Percentiles rank a stretch among this genome's conserved stretches.
Evolutionary conservation across 345 rosid genomes (phyloP).

Genomic region (Camelina laxa): DNA sequence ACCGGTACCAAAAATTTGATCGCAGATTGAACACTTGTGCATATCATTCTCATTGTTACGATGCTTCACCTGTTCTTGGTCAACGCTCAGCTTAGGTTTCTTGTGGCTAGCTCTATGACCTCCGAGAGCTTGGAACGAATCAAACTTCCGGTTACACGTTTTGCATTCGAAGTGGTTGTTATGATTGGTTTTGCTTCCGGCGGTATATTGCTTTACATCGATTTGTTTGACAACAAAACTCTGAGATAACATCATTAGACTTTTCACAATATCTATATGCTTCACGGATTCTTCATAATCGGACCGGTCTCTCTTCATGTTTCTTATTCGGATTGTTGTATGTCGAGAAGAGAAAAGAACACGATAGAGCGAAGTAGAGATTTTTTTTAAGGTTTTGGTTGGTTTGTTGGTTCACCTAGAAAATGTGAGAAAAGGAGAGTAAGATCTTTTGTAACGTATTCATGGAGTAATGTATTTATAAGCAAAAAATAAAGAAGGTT

Average conservation of each 20-base stretch:
- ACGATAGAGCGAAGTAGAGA: not conserved
- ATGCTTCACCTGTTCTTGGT: constrained; percentile 35
- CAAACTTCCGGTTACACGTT: constrained; percentile 63
- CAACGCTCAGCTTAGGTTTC: constrained; percentile 45
- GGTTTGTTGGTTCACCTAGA: constrained; percentile 17
- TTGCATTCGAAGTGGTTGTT: constrained; percentile 60
- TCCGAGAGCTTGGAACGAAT: constrained; percentile 75
- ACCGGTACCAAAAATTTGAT: constrained; percentile 57
- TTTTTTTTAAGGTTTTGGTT: not conserved
- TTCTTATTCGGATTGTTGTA: not conserved
- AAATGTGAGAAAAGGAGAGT: not conserved
- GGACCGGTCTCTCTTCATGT: constrained; percentile 55
- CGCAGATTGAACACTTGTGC: constrained; percentile 64
- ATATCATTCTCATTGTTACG: constrained; percentile 26
- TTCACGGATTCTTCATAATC: constrained; percentile 39
- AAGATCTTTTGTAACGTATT: constrained; percentile 21
- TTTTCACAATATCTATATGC: constrained; percentile 48
- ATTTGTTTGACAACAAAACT: constrained; percentile 39
- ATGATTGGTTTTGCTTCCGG: constrained; percentile 11
- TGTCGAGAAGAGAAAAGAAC: constrained; percentile 15
- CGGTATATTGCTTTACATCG: constrained; percentile 16
- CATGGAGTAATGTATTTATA: constrained; percentile 9
- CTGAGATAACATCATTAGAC: constrained; percentile 51
- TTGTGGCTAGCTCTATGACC: constrained; percentile 85
- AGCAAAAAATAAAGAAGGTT: not conserved